Evolutionary conservation across 2,329 filamentous ascomycete species (phyloP).

Genomic region (Hysterium pulicare): DNA sequence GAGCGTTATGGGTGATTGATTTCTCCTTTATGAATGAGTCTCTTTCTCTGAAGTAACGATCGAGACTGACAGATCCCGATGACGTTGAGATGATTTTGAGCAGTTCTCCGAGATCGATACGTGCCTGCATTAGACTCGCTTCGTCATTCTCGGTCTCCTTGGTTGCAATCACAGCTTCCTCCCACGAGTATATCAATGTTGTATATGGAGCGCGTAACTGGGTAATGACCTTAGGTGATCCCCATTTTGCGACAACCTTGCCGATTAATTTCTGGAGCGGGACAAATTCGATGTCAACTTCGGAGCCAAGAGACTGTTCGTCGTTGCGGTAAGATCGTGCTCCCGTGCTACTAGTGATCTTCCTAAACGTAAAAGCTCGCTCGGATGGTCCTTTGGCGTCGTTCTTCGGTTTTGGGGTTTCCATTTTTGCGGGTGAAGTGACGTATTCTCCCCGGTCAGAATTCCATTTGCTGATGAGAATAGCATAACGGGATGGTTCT

Average conservation of each 20-base stretch:
- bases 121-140: constrained; percentile 3
- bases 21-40: not conserved
- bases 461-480: constrained; percentile 6
- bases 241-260: constrained; percentile 3
- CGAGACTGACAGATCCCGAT: constrained; percentile 4
- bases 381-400: constrained; percentile 1
- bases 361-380: constrained; percentile 4
- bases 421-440: constrained; percentile 2
- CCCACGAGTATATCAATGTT: constrained; percentile 3
- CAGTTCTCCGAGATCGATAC: constrained; percentile 4
- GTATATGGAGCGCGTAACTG: constrained; percentile 1
- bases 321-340: not conserved
- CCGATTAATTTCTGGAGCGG: constrained; percentile 3
- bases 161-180: constrained; percentile 1
- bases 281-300: constrained; percentile 2
- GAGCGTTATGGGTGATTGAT: constrained; percentile 2
- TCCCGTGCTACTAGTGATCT: not conserved
- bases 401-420: too few relatives aligned
- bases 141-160: constrained; percentile 1
- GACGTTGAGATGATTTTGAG: constrained; percentile 7
- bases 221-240: constrained; percentile 1
- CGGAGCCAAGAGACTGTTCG: not conserved
- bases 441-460: constrained; percentile 1
- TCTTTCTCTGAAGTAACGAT: constrained; percentile 7
- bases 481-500: too few relatives aligned